Conservation (phyloP, 116 monocot species). For the Dioscorea cayenensis region DNA sequence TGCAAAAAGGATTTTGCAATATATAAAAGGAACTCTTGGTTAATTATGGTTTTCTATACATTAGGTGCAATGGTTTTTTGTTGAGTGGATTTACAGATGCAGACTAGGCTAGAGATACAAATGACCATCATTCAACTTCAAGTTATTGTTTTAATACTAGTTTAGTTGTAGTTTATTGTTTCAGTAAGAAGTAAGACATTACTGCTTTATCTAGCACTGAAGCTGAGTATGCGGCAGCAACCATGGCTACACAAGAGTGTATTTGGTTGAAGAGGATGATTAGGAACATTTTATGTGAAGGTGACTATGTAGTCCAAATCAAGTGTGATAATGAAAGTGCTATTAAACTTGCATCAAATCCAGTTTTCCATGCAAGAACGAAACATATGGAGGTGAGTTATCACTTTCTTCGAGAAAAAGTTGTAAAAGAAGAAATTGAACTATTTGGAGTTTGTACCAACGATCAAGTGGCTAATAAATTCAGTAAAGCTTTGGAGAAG, state of each 20-base stretch:
- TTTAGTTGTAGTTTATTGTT: too few species aligned
- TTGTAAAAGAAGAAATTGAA: too few species aligned
- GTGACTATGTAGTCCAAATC: background rate
- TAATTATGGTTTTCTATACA: background rate
- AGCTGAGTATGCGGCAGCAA: background rate
- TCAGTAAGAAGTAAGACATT: too few species aligned
- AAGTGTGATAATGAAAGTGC: constrained; percentile 3
- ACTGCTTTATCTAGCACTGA: too few species aligned
- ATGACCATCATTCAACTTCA: constrained; percentile 1
- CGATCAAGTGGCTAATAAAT: too few species aligned
- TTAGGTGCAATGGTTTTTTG: background rate
- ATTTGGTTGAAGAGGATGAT: too few species aligned
- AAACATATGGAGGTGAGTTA: background rate
- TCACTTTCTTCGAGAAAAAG: constrained; percentile 3
- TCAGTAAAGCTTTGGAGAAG: too few species aligned
- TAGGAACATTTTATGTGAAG: too few species aligned
- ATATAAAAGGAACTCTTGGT: background rate
- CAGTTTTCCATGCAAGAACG: background rate
- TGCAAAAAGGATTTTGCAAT: background rate
- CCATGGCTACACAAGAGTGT: too few species aligned
- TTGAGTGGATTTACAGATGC: background rate
- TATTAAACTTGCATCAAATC: background rate
- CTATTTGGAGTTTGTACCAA: too few species aligned
- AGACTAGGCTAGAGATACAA: background rate
- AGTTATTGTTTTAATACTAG: background rate